Base-by-base conservation (phyloP, 2,329 filamentous ascomycete genomes). In the Trichoderma oligosporum region DNA sequence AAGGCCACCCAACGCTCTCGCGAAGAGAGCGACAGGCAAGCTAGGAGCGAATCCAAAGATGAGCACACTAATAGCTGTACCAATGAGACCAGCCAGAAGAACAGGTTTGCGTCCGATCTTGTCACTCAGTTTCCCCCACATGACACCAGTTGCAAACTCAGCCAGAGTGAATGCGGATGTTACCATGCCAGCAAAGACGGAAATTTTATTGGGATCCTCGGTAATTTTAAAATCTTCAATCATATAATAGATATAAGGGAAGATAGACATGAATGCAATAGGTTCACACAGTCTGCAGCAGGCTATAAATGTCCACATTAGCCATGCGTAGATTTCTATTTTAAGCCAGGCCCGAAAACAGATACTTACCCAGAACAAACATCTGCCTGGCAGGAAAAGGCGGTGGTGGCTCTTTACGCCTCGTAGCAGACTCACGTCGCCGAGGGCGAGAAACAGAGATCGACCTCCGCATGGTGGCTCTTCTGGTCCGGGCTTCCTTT, bases 201-300 rank as follows among this genome's bases (percentile, higher is more conserved):
- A 89, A 64, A 97, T 95, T 69, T 88, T 85, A 66, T 82, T 85
- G 61, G 88, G 79, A 68, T 91, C 85, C 45, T 89, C 79, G 61
- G 91, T 89, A 69, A 96, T 86, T 67, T 89, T 80, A 74, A 97
- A 97, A 61, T 91, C 91, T 67, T 91, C 81, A 65, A 97, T 88
- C 94, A 99, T 97, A 78, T 89, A 93, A 77, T 96, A 97, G 65
- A 96, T 91, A 73, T 97, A 99, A 1, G 94, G 94, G 71, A 99
- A 97, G 65, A 97, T 97, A 54, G 92, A 97, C 91, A 97, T 97
- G 80, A 99, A 97, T 5, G 94, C 94, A 72, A 99, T 97, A 52
- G 94, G 94, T 72, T 99, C 94, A 79, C 91, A 97, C 77, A 99
- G 93, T 69, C 94, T 87, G 75, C 92, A 96, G 68, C 96, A 81